Conservation (phyloP, 2,329 filamentous ascomycete genomes). For the Scytalidium sp. region DNA sequence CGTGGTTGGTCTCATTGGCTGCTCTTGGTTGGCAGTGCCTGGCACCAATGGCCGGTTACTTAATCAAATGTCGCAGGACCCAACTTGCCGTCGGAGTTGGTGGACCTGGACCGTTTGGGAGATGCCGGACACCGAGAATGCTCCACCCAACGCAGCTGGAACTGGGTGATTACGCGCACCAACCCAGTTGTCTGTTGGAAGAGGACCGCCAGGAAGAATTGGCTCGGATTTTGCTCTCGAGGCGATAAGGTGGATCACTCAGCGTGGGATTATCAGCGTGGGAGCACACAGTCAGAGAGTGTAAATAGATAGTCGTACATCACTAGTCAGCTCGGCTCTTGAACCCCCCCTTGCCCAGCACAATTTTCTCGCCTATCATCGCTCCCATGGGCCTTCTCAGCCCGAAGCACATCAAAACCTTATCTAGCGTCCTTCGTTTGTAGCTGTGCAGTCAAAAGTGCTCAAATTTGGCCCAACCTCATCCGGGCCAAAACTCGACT, state of each 20-base stretch:
- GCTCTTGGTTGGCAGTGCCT: background rate
- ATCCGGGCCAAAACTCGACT: background rate
- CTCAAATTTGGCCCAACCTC: background rate
- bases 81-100: background rate
- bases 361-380: background rate
- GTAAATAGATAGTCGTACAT: no score
- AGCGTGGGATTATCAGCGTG: no score
- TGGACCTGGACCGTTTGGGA: no score
- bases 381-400: background rate
- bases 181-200: no score
- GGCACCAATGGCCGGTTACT: background rate
- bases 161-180: no score
- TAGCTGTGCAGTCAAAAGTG: background rate
- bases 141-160: no score
- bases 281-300: no score
- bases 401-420: background rate
- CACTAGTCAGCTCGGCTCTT: background rate
- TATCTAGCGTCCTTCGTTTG: background rate
- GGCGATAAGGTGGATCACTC: no score
- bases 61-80: background rate
- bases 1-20: no score
- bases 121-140: background rate
- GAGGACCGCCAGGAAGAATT: no score
- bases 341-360: background rate
- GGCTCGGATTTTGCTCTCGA: no score